phyloP scores from a whole-genome alignment of 1,284 basidiomycete species.

The Xanthoconium separans region DNA sequence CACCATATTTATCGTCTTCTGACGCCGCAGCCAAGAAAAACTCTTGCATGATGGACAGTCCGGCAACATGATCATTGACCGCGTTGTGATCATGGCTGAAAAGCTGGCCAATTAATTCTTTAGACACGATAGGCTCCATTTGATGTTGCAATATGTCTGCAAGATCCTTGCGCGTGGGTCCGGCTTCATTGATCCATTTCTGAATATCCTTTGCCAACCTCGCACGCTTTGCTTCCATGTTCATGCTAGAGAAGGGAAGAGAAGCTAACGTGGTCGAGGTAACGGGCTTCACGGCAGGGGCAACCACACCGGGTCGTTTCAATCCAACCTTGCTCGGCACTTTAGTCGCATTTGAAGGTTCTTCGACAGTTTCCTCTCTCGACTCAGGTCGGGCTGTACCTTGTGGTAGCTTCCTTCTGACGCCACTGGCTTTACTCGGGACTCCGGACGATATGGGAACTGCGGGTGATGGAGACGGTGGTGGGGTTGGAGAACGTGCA shows the following conservation, averaged over 20 bases:
- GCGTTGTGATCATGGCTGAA: conserved; percentile 98
- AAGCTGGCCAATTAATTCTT: conserved; percentile 74
- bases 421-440: conserved; percentile 53
- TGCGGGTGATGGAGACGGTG: conserved; percentile 39
- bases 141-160: conserved; percentile 86
- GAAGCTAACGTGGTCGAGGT: conserved; percentile 32
- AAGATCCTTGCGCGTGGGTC: conserved; percentile 82
- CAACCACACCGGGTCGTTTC: conserved; percentile 48
- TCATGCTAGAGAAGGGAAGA: conserved; percentile 69
- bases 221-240: conserved; percentile 68
- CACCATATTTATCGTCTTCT: conserved; percentile 59
- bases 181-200: conserved; percentile 83
- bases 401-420: conserved; percentile 72
- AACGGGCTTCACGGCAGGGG: conserved; percentile 35
- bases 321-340: conserved; percentile 44
- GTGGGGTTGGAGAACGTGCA: conserved; percentile 25
- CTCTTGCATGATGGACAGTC: conserved; percentile 71
- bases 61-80: conserved; percentile 89
- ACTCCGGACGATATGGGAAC: conserved; percentile 32
- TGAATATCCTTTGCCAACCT: conserved; percentile 80
- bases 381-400: conserved; percentile 63
- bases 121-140: conserved; percentile 84
- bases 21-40: conserved; percentile 64
- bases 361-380: conserved; percentile 53
- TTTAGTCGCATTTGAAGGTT: conserved; percentile 42